Conservation (phyloP, 768 basidiomycete genomes). For the Lactifluus volemus region DNA sequence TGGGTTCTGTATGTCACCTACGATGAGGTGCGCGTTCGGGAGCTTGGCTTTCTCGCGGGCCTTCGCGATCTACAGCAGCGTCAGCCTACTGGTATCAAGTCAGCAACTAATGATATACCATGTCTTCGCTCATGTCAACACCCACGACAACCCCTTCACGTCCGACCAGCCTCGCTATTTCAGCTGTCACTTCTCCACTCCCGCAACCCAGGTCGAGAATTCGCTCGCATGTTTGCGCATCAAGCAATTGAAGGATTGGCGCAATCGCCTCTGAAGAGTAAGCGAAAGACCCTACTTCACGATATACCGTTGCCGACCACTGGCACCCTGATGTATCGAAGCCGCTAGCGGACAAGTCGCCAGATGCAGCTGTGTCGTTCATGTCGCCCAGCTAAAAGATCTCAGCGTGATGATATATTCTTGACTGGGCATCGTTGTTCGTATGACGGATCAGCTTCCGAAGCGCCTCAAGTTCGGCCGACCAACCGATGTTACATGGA, state of each 20-base stretch:
- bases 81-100: background rate
- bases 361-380: background rate
- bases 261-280: slow-evolving; percentile 48
- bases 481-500: background rate
- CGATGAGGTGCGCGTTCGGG: slow-evolving; percentile 21
- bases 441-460: background rate
- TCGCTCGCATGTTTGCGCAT: slow-evolving; percentile 55
- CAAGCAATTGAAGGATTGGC: slow-evolving; percentile 50
- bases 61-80: slow-evolving; percentile 39
- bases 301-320: slow-evolving; percentile 57
- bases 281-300: slow-evolving; percentile 58
- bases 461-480: slow-evolving; percentile 3
- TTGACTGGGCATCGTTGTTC: background rate
- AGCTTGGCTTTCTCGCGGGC: slow-evolving; percentile 27
- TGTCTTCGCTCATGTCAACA: slow-evolving; percentile 59
- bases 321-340: background rate
- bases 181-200: slow-evolving; percentile 64
- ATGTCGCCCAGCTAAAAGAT: background rate
- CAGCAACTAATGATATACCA: slow-evolving; percentile 39
- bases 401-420: background rate
- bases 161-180: slow-evolving; percentile 47
- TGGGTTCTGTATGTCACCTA: slow-evolving; percentile 43
- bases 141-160: slow-evolving; percentile 49
- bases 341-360: background rate
- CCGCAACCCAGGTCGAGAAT: slow-evolving; percentile 80